Conservation (phyloP, 805 yeast species). For the Saccharomycopsis olivae region DNA sequence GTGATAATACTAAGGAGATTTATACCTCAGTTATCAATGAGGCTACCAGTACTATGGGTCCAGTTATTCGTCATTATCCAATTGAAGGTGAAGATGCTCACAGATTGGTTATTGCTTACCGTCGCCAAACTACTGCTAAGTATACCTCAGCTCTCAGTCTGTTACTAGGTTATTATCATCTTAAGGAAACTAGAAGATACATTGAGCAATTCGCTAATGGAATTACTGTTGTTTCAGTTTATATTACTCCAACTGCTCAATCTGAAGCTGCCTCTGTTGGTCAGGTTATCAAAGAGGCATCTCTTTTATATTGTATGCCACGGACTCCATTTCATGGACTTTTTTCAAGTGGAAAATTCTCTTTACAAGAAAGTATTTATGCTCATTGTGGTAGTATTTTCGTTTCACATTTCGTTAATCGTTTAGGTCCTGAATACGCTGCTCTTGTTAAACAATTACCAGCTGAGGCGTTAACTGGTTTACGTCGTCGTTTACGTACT, state of each 20-base stretch:
- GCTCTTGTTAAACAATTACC: conserved; percentile 55
- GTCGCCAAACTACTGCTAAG: conserved; percentile 73
- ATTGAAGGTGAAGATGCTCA: conserved; percentile 74
- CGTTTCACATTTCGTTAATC: conserved; percentile 87
- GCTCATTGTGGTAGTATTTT: conserved; percentile 91
- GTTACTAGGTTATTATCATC: conserved; percentile 79
- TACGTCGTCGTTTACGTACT: conserved; percentile 82
- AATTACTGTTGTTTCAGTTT: conserved; percentile 75
- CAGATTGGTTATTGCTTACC: conserved; percentile 81
- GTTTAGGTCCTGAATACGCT: conserved; percentile 84
- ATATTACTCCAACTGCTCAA: conserved; percentile 53
- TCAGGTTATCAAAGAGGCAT: conserved; percentile 90
- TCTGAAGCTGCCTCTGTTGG: conserved; percentile 55
- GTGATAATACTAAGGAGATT: conserved; percentile 66
- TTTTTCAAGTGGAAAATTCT: conserved; percentile 65
- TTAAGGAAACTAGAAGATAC: conserved; percentile 78
- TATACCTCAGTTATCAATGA: conserved; percentile 64
- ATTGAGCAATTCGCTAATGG: conserved; percentile 92
- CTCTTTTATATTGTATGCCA: conserved; percentile 85
- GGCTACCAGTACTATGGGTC: conserved; percentile 73
- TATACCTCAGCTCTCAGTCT: conserved; percentile 81
- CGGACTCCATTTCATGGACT: conserved; percentile 67
- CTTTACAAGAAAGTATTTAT: conserved; percentile 89
- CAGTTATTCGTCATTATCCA: conserved; percentile 81
- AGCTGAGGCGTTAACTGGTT: conserved; percentile 61